Conservation (phyloP, 495 filamentous ascomycete genomes). For the Letharia columbiana region DNA sequence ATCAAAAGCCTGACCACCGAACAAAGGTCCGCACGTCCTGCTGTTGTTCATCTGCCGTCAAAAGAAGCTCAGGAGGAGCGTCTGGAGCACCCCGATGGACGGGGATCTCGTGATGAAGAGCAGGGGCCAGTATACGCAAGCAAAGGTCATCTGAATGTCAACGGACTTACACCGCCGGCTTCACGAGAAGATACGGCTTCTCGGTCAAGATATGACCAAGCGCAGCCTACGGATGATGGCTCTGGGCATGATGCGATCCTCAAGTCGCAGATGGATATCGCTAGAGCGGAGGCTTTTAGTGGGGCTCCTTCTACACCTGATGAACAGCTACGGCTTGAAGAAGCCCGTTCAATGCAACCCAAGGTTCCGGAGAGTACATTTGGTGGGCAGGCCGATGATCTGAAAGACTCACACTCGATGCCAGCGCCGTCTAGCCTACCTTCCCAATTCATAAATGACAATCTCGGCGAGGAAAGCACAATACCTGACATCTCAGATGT, state of each 20-base stretch:
- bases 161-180: not conserved
- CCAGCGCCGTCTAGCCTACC: constrained; percentile 2
- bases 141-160: not conserved
- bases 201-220: not conserved
- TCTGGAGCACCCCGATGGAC: constrained; percentile 26
- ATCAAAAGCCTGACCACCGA: not conserved
- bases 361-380: not conserved
- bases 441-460: constrained; percentile 12
- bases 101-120: constrained; percentile 14
- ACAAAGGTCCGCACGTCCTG: not conserved
- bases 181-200: not conserved
- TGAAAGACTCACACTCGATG: constrained; percentile 6
- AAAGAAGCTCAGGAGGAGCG: constrained; percentile 30
- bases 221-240: not conserved
- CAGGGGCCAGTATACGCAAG: not conserved
- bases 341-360: constrained; percentile 36
- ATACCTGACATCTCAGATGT: constrained; percentile 17
- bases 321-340: constrained; percentile 43
- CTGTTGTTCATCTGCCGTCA: constrained; percentile 29
- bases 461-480: constrained; percentile 20
- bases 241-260: constrained; percentile 4
- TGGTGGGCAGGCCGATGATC: not conserved
- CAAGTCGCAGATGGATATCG: constrained; percentile 14
- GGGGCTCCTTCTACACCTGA: constrained; percentile 39
- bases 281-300: constrained; percentile 14